Evolutionary conservation across 495 filamentous ascomycete species (phyloP), one percentile per base, ranked within the genome.

Genomic region (Rostrohypoxylon terebratum): DNA sequence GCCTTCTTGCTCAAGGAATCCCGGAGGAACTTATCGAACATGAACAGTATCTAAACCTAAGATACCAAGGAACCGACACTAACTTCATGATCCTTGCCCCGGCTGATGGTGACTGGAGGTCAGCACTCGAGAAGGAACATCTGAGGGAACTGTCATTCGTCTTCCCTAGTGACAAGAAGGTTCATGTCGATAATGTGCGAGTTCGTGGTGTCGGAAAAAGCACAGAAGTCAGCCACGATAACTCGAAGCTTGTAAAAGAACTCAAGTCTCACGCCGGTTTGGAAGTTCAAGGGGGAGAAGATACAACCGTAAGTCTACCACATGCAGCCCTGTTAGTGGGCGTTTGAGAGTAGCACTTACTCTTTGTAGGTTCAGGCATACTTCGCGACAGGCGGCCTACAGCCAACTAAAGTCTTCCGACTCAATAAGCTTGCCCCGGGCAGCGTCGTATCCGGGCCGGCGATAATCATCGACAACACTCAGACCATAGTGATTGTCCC

Each of bases 131-230:
- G 59, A 87, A 89, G 38, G 89, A 91, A 20, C 84, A 57, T 82
- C 84, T 21, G 89, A 93, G 60, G 84, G 95, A 55, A 91, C 95
- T 75, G 91, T 98, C 59, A 91, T 98, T 73, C 54, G 45, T 69
- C 42, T 73, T 72, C 36, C 70, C 70, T 25, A 20, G 21, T 7
- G 70, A 73, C n/a, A 73, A 69, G 53, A 73, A 73, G 16, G 70
- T 73, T 44, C 89, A 94, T 55, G 87, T 98, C 16, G 96, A 98
- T 63, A 94, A 97, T 80, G 90, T 98, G 11, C 89, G 96, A 18
- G 93, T 94, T 8, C 83, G 95, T 51, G 94, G 94, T 9, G 96
- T 97, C 67, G 93, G 89, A 44, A 94, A 92, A 79, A 96, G 92
- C 68, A 63, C 86, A 92, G 70, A 73, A 31, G 70, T 69, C 5